Evolutionary conservation across 1,139 yeast species (phyloP), one percentile per base, ranked within the genome.

Genomic region (Geotrichum histeridarum): DNA sequence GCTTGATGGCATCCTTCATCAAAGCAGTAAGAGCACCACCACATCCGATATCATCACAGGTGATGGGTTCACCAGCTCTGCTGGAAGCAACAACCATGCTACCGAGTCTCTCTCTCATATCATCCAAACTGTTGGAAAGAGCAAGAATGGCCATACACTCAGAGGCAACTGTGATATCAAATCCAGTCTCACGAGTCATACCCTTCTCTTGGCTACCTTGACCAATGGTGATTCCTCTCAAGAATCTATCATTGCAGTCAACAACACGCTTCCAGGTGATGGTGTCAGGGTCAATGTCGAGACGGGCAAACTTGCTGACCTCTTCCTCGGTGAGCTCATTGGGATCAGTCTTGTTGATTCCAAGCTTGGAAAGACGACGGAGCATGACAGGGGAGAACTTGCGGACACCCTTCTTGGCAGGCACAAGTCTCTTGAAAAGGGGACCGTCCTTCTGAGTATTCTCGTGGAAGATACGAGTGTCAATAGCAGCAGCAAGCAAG

Each of bases 71-170:
- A 60, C 97, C 97, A 42, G 83, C 67, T 64, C 76, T 81, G 48
- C 90, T 82, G 33, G 94, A 79, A 43, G 94, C 98, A 64, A 93
- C 86, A 48, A 93, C 98, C 80, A 93, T 88, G 61, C 79, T 80
- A 58, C 98, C 98, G 54, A 93, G 80, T 69, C 99, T 81, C 64
- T 83, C 85, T 70, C 98, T 82, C 87, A 93, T 79, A 69, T 93
- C 99, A 60, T 80, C 75, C 64, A 91, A 79, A 50, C 89, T 83
- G 65, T 83, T 84, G 54, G 94, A 80, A 59, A 93, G 79, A n/a
- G 99, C 98, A 64, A 93, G 77, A 58, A 93, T 89, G 42, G 99
- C 98, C 99, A 93, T 93, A 73, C 95, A 86, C 76, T 93, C 99
- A 56, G 94, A 84, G 36, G 99, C 99, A 59, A 93, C 99, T 39